These are phyloP conservation scores for Boletellus deceptivus DNA, from an alignment of 1,284 basidiomycete genomes.

Conservation along the genomic window DNA sequence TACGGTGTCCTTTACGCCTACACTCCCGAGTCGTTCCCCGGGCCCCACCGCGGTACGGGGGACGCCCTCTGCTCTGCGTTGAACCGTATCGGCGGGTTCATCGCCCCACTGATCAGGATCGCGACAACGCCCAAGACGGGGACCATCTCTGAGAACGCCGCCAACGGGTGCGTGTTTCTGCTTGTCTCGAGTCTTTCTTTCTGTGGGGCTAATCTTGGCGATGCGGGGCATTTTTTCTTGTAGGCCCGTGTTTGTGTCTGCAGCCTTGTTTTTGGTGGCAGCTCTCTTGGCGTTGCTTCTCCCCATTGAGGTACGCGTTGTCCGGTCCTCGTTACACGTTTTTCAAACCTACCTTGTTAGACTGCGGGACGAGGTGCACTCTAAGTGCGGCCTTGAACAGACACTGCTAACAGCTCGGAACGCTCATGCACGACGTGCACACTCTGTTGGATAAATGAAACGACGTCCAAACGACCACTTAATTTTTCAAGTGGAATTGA, in stretches of 20 bases:
- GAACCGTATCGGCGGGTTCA: slow-evolving; percentile 55
- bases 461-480: too few species aligned
- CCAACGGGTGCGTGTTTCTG: slow-evolving; percentile 34
- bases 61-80: slow-evolving; percentile 55
- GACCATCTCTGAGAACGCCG: slow-evolving; percentile 35
- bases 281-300: slow-evolving; percentile 47
- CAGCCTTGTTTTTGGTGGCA: slow-evolving; percentile 50
- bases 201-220: too few species aligned
- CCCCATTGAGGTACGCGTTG: slow-evolving; percentile 52
- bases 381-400: neutral
- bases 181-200: neutral
- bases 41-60: slow-evolving; percentile 61
- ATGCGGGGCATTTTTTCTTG: too few species aligned
- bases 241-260: slow-evolving; percentile 59
- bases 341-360: slow-evolving; percentile 1
- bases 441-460: too few species aligned
- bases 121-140: slow-evolving; percentile 38
- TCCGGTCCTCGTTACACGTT: neutral
- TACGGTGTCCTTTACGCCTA: slow-evolving; percentile 62
- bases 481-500: too few species aligned
- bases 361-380: slow-evolving; percentile 23
- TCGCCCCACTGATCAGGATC: slow-evolving; percentile 54
- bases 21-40: slow-evolving; percentile 65
- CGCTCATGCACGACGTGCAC: too few species aligned
- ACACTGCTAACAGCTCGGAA: too few species aligned